phyloP scores from a whole-genome alignment of 345 rosid genomes.

The rapeseed (Brassica napus) region Da-Ae NC_063443.1:15087001-15087500 shows the following conservation, averaged over 20 bases:
- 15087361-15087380: slow-evolving; percentile 82
- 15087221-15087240: slow-evolving; percentile 88
- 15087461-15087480: slow-evolving; percentile 71
- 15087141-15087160: slow-evolving; percentile 89
- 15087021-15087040: slow-evolving; percentile 67
- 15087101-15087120: slow-evolving; percentile 90
- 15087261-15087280: slow-evolving; percentile 98
- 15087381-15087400: slow-evolving; percentile 96
- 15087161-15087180: slow-evolving; percentile 84
- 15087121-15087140: slow-evolving; percentile 82
- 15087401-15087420: slow-evolving; percentile 96
- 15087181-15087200: slow-evolving; percentile 89
- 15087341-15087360: slow-evolving; percentile 19
- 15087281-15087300: slow-evolving; percentile 84
- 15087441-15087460: slow-evolving; percentile 59
- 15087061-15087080: slow-evolving; percentile 51
- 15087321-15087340: not conserved
- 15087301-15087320: not conserved
- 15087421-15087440: slow-evolving; percentile 64
- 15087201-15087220: slow-evolving; percentile 83
- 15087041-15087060: slow-evolving; percentile 69
- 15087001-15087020: slow-evolving; percentile 66
- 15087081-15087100: slow-evolving; percentile 78
- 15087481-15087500: slow-evolving; percentile 76
- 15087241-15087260: slow-evolving; percentile 68